Base-by-base conservation (phyloP, 1,284 basidiomycete genomes). In the Cryptococcus deneoformans region DNA sequence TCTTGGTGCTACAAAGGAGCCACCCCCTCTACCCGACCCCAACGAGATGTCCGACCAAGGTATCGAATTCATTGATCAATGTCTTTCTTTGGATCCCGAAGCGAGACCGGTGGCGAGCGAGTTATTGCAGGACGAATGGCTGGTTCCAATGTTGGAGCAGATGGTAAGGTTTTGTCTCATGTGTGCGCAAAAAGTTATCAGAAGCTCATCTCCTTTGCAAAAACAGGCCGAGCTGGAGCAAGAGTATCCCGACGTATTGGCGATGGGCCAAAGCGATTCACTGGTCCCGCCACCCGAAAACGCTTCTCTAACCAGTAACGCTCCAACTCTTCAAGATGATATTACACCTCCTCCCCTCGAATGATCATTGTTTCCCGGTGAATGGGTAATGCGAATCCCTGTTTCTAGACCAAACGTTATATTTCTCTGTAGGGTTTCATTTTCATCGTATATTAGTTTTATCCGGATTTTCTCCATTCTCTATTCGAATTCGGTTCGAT, bases 1-100 rank as follows among this genome's bases (percentile, higher is more conserved):
- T 74, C 97, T 97, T 52, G 94, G 95, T 52, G 92, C 98, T 57
- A 92, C 95, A 1, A 95, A 92, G 6, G 90, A 99, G 71, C 92
- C 96, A 71, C 96, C 96, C 7, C 94, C 93, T 2, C 80, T 99
- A 11, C 96, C 96, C 1, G 93, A 97, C 61, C 84, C 90, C 3
- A 85, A 86, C 52, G 92, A 99, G 77, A 85, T 99, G 43, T 90
- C 90, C 68, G 87, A 88, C 44, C 75, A 89, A 48, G 96, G 96
- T 35, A 95, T 98, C 72, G 88, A 88, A 75, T 99, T 99, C 76
- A 92, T 98, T 75, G 87, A 90, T 57, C 86, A 88, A 68, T 98
- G 95, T 76, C 80, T 99, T 38, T 91, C 85, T 9, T 89, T 99
- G 57, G 92, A 97, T 69, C 87, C 95, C 0, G 81, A 87, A 70